Evolutionary conservation across 352 stramenopile genomes (phyloP).

Genomic region (Pythium scleroteichum): DNA sequence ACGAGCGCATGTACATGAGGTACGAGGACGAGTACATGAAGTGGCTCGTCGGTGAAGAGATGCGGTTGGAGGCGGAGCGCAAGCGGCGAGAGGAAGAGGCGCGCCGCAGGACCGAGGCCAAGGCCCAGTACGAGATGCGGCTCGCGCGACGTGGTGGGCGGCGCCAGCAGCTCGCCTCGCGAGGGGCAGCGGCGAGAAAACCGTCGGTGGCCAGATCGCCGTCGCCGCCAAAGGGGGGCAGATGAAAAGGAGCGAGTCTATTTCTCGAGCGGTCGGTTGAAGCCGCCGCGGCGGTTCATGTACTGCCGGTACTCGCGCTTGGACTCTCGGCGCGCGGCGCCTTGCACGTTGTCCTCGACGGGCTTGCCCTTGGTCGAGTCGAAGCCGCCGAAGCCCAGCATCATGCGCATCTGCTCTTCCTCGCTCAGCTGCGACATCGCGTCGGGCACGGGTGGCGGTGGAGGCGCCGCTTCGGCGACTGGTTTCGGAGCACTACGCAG

Average conservation of each 20-base stretch:
- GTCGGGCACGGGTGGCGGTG: background rate
- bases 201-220: background rate
- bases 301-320: conserved; percentile 96
- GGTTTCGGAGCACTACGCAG: background rate
- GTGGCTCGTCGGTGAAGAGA: conserved; percentile 54
- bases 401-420: conserved; percentile 81
- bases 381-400: conserved; percentile 92
- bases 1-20: conserved; percentile 61
- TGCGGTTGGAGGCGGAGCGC: conserved; percentile 45
- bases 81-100: conserved; percentile 40
- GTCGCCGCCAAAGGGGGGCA: conserved; percentile 4
- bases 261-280: conserved; percentile 91
- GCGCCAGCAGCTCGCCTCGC: conserved; percentile 37
- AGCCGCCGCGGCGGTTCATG: conserved; percentile 96
- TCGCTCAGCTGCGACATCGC: conserved; percentile 44
- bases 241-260: background rate
- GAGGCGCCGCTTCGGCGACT: background rate
- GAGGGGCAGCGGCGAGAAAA: conserved; percentile 9
- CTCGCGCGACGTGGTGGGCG: conserved; percentile 57
- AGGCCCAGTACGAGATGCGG: conserved; percentile 55
- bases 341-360: conserved; percentile 91
- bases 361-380: conserved; percentile 92
- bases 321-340: conserved; percentile 87
- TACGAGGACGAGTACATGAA: conserved; percentile 71
- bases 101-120: conserved; percentile 41